Conservation (phyloP, 2,329 filamentous ascomycete species). For the Aureobasidium namibiae region DNA sequence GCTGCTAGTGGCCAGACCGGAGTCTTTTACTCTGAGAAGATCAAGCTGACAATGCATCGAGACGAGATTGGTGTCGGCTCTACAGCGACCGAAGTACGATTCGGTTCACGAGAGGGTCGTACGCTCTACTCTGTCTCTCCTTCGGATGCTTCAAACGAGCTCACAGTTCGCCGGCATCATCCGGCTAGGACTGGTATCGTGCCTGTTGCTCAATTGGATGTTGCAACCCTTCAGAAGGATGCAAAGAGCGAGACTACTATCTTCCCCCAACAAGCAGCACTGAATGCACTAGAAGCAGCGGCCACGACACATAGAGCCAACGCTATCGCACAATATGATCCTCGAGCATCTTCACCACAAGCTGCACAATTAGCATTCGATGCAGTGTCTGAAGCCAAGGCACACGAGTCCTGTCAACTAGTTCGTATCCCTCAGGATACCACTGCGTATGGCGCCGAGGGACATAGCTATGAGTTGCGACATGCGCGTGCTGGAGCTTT, state of each 20-base stretch:
- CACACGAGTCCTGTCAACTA: constrained; percentile 60
- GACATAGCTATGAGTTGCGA: constrained; percentile 35
- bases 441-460: constrained; percentile 20
- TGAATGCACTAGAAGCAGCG: constrained; percentile 37
- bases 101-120: constrained; percentile 8
- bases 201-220: constrained; percentile 13
- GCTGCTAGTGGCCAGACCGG: constrained; percentile 10
- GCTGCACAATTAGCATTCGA: constrained; percentile 53
- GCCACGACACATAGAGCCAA: constrained; percentile 37
- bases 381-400: constrained; percentile 53
- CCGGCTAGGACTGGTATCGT: constrained; percentile 11
- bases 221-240: constrained; percentile 13
- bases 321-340: constrained; percentile 58
- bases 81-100: not conserved
- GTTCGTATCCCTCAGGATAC: constrained; percentile 47
- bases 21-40: not conserved
- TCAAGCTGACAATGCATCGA: constrained; percentile 11
- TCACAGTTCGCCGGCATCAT: constrained; percentile 13
- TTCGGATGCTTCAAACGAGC: constrained; percentile 4
- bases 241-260: constrained; percentile 24
- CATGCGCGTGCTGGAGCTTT: constrained; percentile 38
- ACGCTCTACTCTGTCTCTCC: not conserved
- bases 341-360: constrained; percentile 54
- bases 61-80: not conserved
- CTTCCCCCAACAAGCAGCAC: constrained; percentile 40